Conservation (phyloP, 1,139 yeast genomes). For the Candida tropicalis region DNA sequence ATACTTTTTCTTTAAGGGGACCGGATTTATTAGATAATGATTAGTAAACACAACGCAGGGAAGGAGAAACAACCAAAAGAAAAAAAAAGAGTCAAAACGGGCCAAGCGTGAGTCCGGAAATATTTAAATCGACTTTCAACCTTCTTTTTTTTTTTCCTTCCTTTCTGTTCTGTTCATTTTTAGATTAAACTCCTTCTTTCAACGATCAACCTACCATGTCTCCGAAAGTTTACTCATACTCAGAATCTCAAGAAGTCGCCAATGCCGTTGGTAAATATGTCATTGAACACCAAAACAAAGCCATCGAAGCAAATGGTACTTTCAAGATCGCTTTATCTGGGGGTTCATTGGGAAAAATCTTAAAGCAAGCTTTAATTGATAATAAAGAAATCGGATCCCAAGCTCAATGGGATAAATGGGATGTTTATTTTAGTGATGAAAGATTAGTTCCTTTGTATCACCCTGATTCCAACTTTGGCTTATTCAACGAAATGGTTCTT, state of each 20-base stretch:
- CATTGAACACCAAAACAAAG: constrained; percentile 55
- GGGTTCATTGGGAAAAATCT: constrained; percentile 81
- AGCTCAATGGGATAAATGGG: constrained; percentile 69
- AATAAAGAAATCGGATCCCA: constrained; percentile 47
- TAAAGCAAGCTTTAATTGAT: constrained; percentile 69
- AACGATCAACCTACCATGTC: constrained; percentile 21
- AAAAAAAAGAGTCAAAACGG: not conserved
- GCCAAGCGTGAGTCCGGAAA: not conserved
- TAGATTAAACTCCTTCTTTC: not conserved
- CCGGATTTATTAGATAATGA: constrained; percentile 1
- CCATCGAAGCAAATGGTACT: constrained; percentile 38
- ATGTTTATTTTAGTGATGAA: constrained; percentile 72
- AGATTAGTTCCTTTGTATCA: constrained; percentile 69
- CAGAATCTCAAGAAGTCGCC: constrained; percentile 61
- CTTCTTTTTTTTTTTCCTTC: not conserved
- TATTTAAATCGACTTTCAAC: not conserved
- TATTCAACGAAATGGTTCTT: constrained; percentile 60
- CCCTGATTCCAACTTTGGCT: constrained; percentile 69
- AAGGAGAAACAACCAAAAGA: not conserved
- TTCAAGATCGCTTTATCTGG: constrained; percentile 88
- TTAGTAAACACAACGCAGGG: not conserved
- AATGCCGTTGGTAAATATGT: constrained; percentile 58
- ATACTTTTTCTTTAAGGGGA: too few species aligned
- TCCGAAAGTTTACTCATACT: constrained; percentile 51
- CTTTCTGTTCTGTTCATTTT: not conserved